A percentile compares a stretch with the other conserved stretches of the same genome.
These are phyloP conservation scores for Inonotus hispidus DNA, from an alignment of 1,284 basidiomycete genomes.

Conservation along the genomic window DNA sequence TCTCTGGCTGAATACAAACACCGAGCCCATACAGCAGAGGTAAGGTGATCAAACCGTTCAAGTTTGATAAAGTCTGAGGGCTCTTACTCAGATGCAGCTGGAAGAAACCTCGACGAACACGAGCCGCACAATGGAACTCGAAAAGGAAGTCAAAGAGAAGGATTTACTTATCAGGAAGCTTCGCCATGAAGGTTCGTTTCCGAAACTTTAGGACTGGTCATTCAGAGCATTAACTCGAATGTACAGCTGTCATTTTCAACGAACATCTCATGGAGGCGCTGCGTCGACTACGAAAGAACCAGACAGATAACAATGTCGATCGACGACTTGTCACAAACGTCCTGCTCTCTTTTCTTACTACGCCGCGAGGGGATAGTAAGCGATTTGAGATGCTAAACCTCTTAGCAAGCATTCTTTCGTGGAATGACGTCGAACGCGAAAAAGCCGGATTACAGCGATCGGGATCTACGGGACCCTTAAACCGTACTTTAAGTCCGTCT, in stretches of 20 bases:
- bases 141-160: constrained; percentile 94
- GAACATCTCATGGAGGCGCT: constrained; percentile 97
- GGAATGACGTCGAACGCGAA: constrained; percentile 87
- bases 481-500: constrained; percentile 31
- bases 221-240: background rate
- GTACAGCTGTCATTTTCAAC: constrained; percentile 86
- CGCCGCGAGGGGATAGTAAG: constrained; percentile 88
- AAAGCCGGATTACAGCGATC: constrained; percentile 81
- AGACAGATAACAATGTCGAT: constrained; percentile 88
- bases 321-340: constrained; percentile 93
- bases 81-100: constrained; percentile 49
- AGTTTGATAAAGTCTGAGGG: constrained; percentile 10
- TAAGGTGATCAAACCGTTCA: constrained; percentile 27
- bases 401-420: constrained; percentile 83
- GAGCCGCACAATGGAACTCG: constrained; percentile 62
- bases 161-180: constrained; percentile 87
- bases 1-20: constrained; percentile 82
- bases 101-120: constrained; percentile 68
- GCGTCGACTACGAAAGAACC: constrained; percentile 82
- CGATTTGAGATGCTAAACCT: constrained; percentile 95
- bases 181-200: constrained; percentile 81
- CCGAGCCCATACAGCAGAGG: constrained; percentile 83
- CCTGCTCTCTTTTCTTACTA: constrained; percentile 86
- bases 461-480: constrained; percentile 23
- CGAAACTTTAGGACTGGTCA: background rate